Evolutionary conservation across 2,329 filamentous ascomycete species (phyloP), one percentile per base, ranked within the genome.

Genomic region (Claviceps cyperi): DNA sequence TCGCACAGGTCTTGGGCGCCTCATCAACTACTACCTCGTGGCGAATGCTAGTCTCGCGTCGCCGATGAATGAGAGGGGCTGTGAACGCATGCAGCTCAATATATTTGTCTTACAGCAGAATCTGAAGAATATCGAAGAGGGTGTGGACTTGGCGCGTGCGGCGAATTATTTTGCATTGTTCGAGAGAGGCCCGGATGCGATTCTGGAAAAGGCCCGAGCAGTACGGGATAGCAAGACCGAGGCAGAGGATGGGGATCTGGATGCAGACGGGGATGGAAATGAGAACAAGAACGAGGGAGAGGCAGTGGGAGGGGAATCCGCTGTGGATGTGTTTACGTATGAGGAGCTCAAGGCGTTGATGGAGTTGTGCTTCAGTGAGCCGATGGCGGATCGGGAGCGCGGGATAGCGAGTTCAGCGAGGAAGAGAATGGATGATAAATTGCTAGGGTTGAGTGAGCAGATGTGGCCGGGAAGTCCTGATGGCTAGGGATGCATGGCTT

Each of bases 41-140:
- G 72, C 80, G 53, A 85, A 85, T 54, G 80, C 82, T 1, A 70
- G 75, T 17, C 77, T 78, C 61, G 84, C 91, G 43, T 80, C 81
- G 47, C 81, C 84, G 7, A 91, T 98, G 81, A 96, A 98, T 64
- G 71, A 69, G 38, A 79, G 84, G 58, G 92, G 92, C 41, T 86
- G 83, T 52, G 80, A 82, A n/a, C 79, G 89, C 38, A 89, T 98
- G 79, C 84, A 89, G 64, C 79, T 97, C 60, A 95, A 98, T 64
- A 88, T 96, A 46, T 76, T 96, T 22, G 92, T 98, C 40, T 72
- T 98, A 48, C 91, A 97, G 67, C 92, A 98, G 64, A 96, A 95
- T 60, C 78, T 98, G 50, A 95, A 95, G 70, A 94, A 94, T 57
- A 83, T 98, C 49, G 88, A 92, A 65, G 73, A 78, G 2, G 77